Base-by-base conservation (phyloP, 352 stramenopile species). In the Phytophthora vignae region DNA sequence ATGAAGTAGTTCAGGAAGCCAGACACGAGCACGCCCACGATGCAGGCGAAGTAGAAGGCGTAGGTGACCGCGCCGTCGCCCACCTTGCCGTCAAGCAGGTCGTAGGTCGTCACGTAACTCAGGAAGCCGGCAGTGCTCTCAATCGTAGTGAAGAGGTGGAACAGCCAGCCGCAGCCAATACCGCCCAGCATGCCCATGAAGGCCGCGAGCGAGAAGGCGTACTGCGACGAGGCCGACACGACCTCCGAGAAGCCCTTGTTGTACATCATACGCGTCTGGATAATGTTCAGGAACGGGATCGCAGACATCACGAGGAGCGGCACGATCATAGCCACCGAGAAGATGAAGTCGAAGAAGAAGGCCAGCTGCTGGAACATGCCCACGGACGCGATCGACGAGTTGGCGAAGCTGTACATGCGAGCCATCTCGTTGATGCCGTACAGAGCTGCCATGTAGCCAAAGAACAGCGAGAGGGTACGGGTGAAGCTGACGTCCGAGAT, bases 241-340 rank as follows among this genome's bases (percentile, higher is more conserved):
- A 94, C 89, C 55, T 95, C 83, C 2, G 87, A 94, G 61, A 96
- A 96, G 40, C 87, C 87, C 79, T 96, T 90, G 74, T 96, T 96
- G 85, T 95, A 96, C 89, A 96, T 96, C 89, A 96, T 96, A 66
- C 89, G 88, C 56, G 89, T 95, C 74, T 96, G 89, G 36, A 96
- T 91, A 15, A 94, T 91, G 69, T 95, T 95, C 46, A 96, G 58
- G 72, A 96, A 96, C 60, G 89, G 89, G 38, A 96, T 91, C 31
- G 78, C 83, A 62, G 87, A 95, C 76, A 96, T 85, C 29, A 95
- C 73, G 21, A 96, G 73, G 27, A 96, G 74, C 53, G 88, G 87
- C 15, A 93, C 61, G 33, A 95, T 88, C 81, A 95, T 91, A 7
- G 83, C 65, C 40, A 84, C 71, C 29, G 86, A 84, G 61, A 95